Base-by-base conservation (phyloP, 129 eudicot species). In the Lactuca saligna region DNA sequence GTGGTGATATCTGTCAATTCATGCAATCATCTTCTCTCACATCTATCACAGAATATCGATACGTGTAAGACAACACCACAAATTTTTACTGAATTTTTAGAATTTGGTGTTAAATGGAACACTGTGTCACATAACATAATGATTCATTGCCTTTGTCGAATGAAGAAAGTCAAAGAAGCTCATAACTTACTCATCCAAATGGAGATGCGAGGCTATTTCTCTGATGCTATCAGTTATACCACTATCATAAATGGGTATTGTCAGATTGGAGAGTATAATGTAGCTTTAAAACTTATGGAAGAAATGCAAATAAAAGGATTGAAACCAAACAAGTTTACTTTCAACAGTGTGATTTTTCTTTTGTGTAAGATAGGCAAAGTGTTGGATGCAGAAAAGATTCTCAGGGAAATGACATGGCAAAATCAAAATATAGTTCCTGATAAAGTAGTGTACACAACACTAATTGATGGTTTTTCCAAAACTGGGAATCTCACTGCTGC, bases 401-500 rank as follows among this genome's bases (percentile, higher is more conserved):
- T 87, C 16, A 71, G 81, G 87, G 93, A 89, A 80, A 89, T 94
- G 97, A 82, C 57, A 15, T 61, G 74, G 69, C 88, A 72, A 74
- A 86, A 83, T 61, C 88, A 72, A 74, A 86, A 83, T 61, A 64
- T 83, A 32, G 34, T 53, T 54, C 96, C 88, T 8, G 99, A 94
- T 79, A 73, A 83, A 76, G 99, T 82, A 20, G 86, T 89, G 32
- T 89, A 85, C 75, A 83, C 99, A 13, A 89, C 95, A 62, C 71
- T 94, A 17, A 81, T 94, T 59, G 84, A 87, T 67, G 99, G 99
- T 73, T 89, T 77, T 62, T 83, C 91, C 80, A 94, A 85, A 84
- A 57, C 33, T 3, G 93, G 96, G 65, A 84, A 85, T 80, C 61
- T 83, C 31, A 15, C 41, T 46, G 72, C 84, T 77, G 93, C 91